A percentile compares a stretch with the other conserved stretches of the same genome.
Conservation (phyloP, 805 yeast genomes). For the Starmerella roubikii region DNA sequence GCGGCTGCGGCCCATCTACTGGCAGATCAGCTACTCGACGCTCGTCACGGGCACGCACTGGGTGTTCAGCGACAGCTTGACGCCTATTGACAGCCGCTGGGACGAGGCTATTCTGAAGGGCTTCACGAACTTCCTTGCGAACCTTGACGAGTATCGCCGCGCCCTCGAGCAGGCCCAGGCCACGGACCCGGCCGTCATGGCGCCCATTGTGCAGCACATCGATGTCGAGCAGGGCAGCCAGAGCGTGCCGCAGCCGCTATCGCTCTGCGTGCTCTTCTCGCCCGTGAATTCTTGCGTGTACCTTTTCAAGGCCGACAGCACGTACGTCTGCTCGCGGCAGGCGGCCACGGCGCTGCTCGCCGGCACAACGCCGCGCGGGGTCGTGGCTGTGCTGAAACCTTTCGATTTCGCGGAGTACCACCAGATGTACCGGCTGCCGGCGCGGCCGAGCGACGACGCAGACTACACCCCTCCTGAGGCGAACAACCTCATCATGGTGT, state of each 20-base stretch:
- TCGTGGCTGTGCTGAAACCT: conserved; percentile 9
- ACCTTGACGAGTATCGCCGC: conserved; percentile 12
- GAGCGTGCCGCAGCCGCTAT: conserved; percentile 10
- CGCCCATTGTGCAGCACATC: conserved; percentile 17
- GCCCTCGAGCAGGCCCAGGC: conserved; percentile 16
- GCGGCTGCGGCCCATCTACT: conserved; percentile 28
- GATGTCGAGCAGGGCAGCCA: conserved; percentile 13
- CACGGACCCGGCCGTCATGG: conserved; percentile 21
- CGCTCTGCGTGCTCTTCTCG: conserved; percentile 21
- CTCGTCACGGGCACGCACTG: conserved; percentile 28
- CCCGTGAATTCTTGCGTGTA: conserved; percentile 20
- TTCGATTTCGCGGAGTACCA: conserved; percentile 27
- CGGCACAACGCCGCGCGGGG: conserved; percentile 12
- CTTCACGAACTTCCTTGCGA: conserved; percentile 20
- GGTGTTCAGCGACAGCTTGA: conserved; percentile 27
- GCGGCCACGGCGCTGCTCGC: conserved; percentile 11
- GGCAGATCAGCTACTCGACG: conserved; percentile 25
- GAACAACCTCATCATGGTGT: conserved; percentile 59
- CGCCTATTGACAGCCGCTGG: conserved; percentile 27
- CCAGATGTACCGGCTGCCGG: conserved; percentile 18
- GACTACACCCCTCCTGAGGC: conserved; percentile 28
- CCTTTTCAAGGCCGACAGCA: conserved; percentile 13
- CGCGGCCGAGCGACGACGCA: conserved; percentile 21
- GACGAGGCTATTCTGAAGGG: conserved; percentile 22
- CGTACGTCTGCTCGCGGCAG: conserved; percentile 4